Evolutionary conservation across 202 grass and related monocot species (phyloP).

Genomic region (Miscanthus sacchariflorus): DNA sequence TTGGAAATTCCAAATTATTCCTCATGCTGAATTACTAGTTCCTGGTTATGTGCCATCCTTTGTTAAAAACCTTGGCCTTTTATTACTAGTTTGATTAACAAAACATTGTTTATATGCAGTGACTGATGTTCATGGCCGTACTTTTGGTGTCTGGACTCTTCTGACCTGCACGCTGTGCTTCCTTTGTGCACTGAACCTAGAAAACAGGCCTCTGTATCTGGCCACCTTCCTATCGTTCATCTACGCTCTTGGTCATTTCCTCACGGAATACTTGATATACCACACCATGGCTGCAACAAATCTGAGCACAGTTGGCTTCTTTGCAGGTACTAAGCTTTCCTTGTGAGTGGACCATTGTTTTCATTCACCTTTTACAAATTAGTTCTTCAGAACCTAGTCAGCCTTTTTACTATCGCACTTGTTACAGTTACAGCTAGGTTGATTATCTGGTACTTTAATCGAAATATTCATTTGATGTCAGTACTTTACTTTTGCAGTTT

Average conservation of each 20-base stretch:
- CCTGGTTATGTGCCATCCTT: not conserved
- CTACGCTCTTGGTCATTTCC: constrained; percentile 90
- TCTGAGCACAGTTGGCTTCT: constrained; percentile 86
- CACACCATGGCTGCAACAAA: constrained; percentile 83
- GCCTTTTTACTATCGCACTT: not conserved
- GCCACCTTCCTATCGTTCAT: constrained; percentile 89
- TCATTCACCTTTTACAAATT: not conserved
- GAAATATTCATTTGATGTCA: not conserved
- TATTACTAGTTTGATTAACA: not conserved
- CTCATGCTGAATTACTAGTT: not conserved
- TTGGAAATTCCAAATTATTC: not conserved
- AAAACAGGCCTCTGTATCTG: constrained; percentile 77
- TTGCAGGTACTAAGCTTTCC: constrained; percentile 67
- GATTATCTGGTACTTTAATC: not conserved
- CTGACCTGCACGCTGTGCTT: constrained; percentile 90
- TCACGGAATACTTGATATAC: constrained; percentile 85
- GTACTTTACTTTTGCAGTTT: not conserved
- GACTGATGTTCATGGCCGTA: constrained; percentile 91
- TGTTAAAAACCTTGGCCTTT: not conserved
- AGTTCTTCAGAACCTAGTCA: not conserved
- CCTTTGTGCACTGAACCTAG: constrained; percentile 89
- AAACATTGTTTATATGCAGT: constrained; percentile 55
- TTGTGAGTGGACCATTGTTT: not conserved
- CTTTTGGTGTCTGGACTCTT: constrained; percentile 90
- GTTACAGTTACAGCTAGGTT: not conserved